phyloP scores from a whole-genome alignment of 78 protist species.

The Isochrysis galbana region DNA sequence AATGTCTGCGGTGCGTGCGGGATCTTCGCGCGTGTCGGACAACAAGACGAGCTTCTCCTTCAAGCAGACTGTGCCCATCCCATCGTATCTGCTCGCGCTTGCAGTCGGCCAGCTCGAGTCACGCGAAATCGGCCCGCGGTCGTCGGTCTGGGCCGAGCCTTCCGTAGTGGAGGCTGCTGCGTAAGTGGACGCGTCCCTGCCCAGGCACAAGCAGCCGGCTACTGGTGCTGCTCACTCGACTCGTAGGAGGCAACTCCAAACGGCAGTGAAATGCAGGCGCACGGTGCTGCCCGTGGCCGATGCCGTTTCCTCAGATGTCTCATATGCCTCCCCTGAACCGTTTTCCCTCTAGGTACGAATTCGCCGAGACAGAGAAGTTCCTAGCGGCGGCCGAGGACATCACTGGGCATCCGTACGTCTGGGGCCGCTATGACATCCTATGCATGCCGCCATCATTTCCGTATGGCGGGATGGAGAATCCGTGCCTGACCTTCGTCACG shows the following conservation, averaged over 20 bases:
- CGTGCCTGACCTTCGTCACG: constrained; percentile 63
- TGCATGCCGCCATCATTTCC: constrained; percentile 56
- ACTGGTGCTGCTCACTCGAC: no score
- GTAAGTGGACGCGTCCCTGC: no score
- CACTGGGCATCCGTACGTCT: neutral
- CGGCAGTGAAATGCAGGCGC: no score
- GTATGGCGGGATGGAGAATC: constrained; percentile 53
- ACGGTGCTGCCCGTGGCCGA: no score
- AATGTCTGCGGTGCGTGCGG: constrained; percentile 26
- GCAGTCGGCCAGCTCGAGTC: constrained; percentile 42
- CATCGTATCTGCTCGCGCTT: constrained; percentile 48
- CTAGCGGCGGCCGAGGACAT: neutral
- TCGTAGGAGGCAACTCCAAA: no score
- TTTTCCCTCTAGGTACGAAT: no score
- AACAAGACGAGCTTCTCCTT: no score
- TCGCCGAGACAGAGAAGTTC: neutral
- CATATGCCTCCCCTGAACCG: no score
- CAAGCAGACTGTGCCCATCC: constrained; percentile 22
- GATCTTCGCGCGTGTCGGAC: neutral
- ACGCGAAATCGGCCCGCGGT: constrained; percentile 38
- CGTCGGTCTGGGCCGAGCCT: constrained; percentile 10
- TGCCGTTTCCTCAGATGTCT: no score
- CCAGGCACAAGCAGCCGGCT: no score
- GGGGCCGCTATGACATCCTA: constrained; percentile 48
- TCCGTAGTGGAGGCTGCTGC: neutral